Percentiles rank a stretch among this genome's conserved stretches.
These are phyloP conservation scores for Teratosphaeria gauchensis DNA, from an alignment of 2,329 filamentous ascomycete species.

Conservation along the genomic window DNA sequence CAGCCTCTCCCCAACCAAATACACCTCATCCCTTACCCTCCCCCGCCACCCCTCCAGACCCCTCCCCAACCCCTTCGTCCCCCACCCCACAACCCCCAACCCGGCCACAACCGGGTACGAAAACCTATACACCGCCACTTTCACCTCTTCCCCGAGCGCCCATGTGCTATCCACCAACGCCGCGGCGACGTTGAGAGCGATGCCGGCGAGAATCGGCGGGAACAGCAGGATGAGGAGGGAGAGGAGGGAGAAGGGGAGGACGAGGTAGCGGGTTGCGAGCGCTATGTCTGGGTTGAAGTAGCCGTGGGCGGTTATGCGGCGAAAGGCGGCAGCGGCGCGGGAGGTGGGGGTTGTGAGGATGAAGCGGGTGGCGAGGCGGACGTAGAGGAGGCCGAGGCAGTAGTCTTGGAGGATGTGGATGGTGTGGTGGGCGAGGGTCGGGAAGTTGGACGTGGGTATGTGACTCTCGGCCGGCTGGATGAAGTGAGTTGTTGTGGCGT, in stretches of 20 bases:
- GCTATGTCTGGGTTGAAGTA: slow-evolving; percentile 69
- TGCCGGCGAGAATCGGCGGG: slow-evolving; percentile 51
- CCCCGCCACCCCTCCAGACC: slow-evolving; percentile 68
- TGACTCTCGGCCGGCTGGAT: background rate
- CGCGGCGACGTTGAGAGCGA: background rate
- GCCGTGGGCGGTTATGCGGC: slow-evolving; percentile 57
- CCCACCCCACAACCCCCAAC: slow-evolving; percentile 3
- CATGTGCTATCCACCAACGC: background rate
- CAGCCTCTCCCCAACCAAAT: slow-evolving; percentile 84
- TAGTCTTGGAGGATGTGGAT: slow-evolving; percentile 87
- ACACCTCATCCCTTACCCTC: slow-evolving; percentile 85
- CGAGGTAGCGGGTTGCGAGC: slow-evolving; percentile 74
- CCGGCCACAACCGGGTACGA: slow-evolving; percentile 55
- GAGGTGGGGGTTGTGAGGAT: slow-evolving; percentile 59
- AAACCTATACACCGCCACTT: slow-evolving; percentile 47
- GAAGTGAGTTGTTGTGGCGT: slow-evolving; percentile 1
- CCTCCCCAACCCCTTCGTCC: slow-evolving; percentile 30
- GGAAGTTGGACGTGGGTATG: background rate
- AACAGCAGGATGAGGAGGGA: slow-evolving; percentile 52
- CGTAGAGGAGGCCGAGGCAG: slow-evolving; percentile 84
- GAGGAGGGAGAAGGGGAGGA: slow-evolving; percentile 63
- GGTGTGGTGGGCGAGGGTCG: slow-evolving; percentile 46
- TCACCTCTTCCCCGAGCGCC: background rate
- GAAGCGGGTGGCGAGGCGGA: slow-evolving; percentile 66
- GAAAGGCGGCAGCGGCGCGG: slow-evolving; percentile 63